Evolutionary conservation across 768 basidiomycete species (phyloP).

Genomic region (Tulasnella sp.): DNA sequence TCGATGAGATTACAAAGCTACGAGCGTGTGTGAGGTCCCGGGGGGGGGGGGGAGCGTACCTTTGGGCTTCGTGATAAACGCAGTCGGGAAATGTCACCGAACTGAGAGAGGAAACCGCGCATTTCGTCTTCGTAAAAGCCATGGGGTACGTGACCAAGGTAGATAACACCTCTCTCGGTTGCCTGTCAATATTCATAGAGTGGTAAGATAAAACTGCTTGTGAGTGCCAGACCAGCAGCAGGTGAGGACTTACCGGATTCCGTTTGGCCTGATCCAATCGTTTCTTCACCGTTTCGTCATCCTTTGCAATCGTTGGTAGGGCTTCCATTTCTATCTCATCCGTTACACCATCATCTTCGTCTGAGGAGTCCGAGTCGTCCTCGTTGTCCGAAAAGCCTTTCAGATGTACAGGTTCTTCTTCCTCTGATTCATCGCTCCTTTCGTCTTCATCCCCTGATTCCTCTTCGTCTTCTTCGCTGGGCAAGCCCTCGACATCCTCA

Average conservation of each 20-base stretch:
- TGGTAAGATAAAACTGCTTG: slow-evolving; percentile 30
- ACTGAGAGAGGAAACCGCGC: slow-evolving; percentile 87
- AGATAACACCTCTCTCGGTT: slow-evolving; percentile 74
- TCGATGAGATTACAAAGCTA: not conserved
- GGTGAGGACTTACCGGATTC: slow-evolving; percentile 50
- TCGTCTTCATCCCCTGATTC: not conserved
- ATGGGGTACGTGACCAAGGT: slow-evolving; percentile 85
- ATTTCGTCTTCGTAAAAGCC: slow-evolving; percentile 97
- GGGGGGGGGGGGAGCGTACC: slow-evolving; percentile 35
- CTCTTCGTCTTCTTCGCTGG: slow-evolving; percentile 5
- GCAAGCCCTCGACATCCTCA: not conserved
- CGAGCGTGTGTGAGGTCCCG: not conserved
- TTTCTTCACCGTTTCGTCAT: slow-evolving; percentile 67
- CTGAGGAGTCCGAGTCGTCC: slow-evolving; percentile 56
- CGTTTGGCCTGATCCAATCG: slow-evolving; percentile 46
- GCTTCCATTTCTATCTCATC: slow-evolving; percentile 44
- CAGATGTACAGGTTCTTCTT: slow-evolving; percentile 34
- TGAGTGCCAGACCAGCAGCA: not conserved
- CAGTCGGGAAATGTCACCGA: slow-evolving; percentile 80
- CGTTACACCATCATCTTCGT: slow-evolving; percentile 57
- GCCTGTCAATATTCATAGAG: slow-evolving; percentile 33
- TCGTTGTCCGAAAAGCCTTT: slow-evolving; percentile 73
- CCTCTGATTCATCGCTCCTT: slow-evolving; percentile 27
- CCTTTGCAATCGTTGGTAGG: slow-evolving; percentile 81
- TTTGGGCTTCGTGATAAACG: slow-evolving; percentile 91